Conservation (phyloP, 371 early-diverging fungal species). For the Entomophthora muscae region DNA sequence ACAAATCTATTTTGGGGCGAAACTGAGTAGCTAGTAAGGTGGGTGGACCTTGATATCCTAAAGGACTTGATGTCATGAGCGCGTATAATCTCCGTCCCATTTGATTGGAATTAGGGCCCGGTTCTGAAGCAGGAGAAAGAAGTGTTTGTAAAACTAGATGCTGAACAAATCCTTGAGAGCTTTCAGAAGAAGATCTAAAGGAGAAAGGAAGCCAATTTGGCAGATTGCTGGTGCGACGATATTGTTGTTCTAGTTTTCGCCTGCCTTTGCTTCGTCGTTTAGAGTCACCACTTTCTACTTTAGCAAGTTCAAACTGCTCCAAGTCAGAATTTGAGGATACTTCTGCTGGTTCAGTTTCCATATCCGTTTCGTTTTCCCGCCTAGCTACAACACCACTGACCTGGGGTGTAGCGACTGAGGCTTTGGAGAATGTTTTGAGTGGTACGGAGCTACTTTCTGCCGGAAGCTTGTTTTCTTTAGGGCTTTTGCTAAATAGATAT, state of each 20-base stretch:
- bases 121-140: neutral
- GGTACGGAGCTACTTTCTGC: neutral
- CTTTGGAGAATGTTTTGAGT: neutral
- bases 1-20: neutral
- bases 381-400: neutral
- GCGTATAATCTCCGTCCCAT: neutral
- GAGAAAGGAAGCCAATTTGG: neutral
- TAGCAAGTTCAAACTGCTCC: neutral
- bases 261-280: neutral
- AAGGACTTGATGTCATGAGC: neutral
- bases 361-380: neutral
- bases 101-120: neutral
- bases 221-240: neutral
- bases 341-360: neutral
- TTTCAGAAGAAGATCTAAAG: neutral
- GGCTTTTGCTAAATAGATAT: neutral
- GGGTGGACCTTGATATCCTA: neutral
- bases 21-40: neutral
- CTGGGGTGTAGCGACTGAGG: neutral
- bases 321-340: neutral
- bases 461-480: neutral
- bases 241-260: neutral
- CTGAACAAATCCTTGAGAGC: neutral
- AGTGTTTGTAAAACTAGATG: neutral
- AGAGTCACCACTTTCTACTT: neutral